Percentiles rank a stretch among this genome's conserved stretches.
Conservation (phyloP, 1,284 basidiomycete genomes). For the Heliocybe sulcata region DNA sequence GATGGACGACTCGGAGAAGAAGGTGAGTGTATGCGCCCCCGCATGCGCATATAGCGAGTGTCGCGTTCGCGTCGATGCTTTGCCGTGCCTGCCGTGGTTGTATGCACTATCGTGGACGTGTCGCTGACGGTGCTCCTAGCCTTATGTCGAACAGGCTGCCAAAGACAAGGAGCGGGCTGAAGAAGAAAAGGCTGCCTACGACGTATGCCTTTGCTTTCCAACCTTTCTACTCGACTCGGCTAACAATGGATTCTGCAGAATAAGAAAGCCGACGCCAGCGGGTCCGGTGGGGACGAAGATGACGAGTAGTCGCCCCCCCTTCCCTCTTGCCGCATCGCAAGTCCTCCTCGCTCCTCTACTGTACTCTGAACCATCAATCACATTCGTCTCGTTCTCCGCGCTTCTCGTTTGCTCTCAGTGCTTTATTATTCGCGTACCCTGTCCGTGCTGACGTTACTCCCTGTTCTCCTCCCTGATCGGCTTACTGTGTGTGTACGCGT, state of each 20-base stretch:
- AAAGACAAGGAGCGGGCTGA: constrained; percentile 84
- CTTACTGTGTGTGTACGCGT: background rate
- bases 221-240: constrained; percentile 3
- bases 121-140: constrained; percentile 39
- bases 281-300: constrained; percentile 53
- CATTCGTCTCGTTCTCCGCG: background rate
- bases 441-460: no score
- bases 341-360: background rate
- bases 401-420: background rate
- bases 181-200: constrained; percentile 72
- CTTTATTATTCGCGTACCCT: background rate
- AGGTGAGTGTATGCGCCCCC: background rate
- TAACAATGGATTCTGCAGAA: constrained; percentile 18
- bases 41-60: background rate
- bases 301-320: constrained; percentile 25
- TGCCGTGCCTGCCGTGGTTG: background rate
- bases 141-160: constrained; percentile 85
- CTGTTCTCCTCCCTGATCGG: no score
- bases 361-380: background rate
- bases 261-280: constrained; percentile 48
- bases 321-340: background rate
- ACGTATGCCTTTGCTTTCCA: constrained; percentile 34
- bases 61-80: background rate
- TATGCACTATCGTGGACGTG: constrained; percentile 6
- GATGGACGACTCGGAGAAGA: constrained; percentile 73